phyloP scores from a whole-genome alignment of 306 rosid genomes.

The Cicer yamashitae region DNA sequence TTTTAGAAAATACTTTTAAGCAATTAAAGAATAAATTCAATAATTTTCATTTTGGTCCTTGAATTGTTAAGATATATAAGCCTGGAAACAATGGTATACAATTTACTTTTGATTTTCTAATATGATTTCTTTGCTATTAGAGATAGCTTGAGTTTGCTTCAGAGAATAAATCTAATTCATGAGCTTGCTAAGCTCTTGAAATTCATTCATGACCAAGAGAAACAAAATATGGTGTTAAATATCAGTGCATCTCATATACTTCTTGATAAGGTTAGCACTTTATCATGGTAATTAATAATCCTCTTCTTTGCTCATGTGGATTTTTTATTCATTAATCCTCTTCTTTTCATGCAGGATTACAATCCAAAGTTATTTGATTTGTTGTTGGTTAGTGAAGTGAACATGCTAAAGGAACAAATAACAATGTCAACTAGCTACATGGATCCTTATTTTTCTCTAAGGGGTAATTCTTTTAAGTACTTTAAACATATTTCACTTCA shows the following conservation, averaged over 20 bases:
- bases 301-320: neutral
- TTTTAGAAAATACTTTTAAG: too few relatives aligned
- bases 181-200: conserved; percentile 61
- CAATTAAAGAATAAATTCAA: neutral
- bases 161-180: conserved; percentile 56
- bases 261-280: conserved; percentile 62
- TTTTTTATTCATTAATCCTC: neutral
- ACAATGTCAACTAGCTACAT: conserved; percentile 42
- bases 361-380: conserved; percentile 59
- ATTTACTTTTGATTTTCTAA: neutral
- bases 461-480: conserved; percentile 48
- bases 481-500: neutral
- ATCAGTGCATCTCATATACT: conserved; percentile 58
- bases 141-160: conserved; percentile 61
- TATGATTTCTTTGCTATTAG: neutral
- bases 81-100: neutral
- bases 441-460: conserved; percentile 57
- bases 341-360: conserved; percentile 50
- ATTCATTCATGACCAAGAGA: conserved; percentile 60
- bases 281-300: neutral
- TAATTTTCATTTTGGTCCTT: neutral
- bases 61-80: neutral
- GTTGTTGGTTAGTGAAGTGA: conserved; percentile 42
- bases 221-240: conserved; percentile 54
- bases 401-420: conserved; percentile 44